A percentile compares a stretch with the other conserved stretches of the same genome.
Evolutionary conservation across 2,329 filamentous ascomycete species (phyloP).

Genomic region (Mycosphaerelloides madeirae): DNA sequence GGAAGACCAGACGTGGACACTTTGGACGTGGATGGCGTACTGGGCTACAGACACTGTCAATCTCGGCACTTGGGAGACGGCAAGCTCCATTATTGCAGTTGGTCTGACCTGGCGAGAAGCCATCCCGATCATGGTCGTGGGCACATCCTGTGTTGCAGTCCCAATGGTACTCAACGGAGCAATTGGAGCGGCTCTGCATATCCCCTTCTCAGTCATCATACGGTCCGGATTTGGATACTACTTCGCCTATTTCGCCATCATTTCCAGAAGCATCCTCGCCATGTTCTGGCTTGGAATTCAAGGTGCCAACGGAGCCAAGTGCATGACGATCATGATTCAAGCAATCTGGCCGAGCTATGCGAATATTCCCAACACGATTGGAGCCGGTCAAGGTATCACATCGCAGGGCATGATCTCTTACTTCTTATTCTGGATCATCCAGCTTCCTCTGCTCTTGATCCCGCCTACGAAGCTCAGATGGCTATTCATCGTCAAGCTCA

Average conservation of each 20-base stretch:
- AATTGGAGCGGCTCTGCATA: constrained; percentile 52
- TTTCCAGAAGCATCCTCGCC: constrained; percentile 28
- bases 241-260: constrained; percentile 37
- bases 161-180: constrained; percentile 43
- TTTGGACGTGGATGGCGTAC: constrained; percentile 40
- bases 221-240: constrained; percentile 55
- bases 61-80: constrained; percentile 32
- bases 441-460: constrained; percentile 50
- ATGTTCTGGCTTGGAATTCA: constrained; percentile 32
- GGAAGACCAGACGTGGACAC: constrained; percentile 29
- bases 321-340: constrained; percentile 20
- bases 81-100: constrained; percentile 46
- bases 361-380: constrained; percentile 49
- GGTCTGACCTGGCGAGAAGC: constrained; percentile 55
- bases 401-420: constrained; percentile 53
- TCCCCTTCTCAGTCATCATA: constrained; percentile 53
- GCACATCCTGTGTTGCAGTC: constrained; percentile 50
- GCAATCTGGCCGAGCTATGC: constrained; percentile 56
- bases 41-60: constrained; percentile 41
- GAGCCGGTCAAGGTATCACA: constrained; percentile 47
- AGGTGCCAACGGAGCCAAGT: constrained; percentile 24
- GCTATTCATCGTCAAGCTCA: constrained; percentile 38
- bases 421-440: constrained; percentile 52
- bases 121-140: constrained; percentile 48
- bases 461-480: constrained; percentile 37